Conservation (phyloP, 257 asterid species). For the Solanum medicagineum region DNA sequence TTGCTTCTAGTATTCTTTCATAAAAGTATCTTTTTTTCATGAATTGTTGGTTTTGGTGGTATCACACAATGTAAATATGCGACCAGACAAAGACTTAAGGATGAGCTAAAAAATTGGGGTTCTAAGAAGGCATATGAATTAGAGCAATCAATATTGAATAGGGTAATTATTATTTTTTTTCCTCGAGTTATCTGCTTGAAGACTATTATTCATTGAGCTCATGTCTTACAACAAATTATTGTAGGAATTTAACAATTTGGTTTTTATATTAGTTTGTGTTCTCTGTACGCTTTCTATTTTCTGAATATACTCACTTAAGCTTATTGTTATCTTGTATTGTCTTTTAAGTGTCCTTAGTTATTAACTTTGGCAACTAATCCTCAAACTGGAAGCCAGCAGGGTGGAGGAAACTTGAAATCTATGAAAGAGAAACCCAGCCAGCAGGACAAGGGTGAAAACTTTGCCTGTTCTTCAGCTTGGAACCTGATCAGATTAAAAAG, state of each 20-base stretch:
- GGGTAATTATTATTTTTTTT: no score
- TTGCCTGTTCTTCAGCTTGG: no score
- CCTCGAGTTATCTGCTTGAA: neutral
- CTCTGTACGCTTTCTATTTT: neutral
- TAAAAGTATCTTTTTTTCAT: neutral
- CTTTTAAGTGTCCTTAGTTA: slow-evolving; percentile 1
- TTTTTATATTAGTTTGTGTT: neutral
- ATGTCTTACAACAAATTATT: neutral
- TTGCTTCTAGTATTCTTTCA: neutral
- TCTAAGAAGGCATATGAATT: slow-evolving; percentile 73
- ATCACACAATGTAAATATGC: neutral
- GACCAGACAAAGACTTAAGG: slow-evolving; percentile 78
- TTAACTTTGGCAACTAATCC: slow-evolving; percentile 76
- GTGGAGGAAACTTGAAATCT: slow-evolving; percentile 78
- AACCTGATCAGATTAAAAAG: no score
- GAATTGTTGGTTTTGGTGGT: neutral
- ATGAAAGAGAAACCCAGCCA: slow-evolving; percentile 69
- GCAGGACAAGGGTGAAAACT: slow-evolving; percentile 50
- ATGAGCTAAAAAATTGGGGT: slow-evolving; percentile 72
- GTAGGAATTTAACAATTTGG: neutral
- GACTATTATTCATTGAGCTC: neutral
- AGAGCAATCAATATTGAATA: slow-evolving; percentile 41
- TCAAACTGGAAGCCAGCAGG: slow-evolving; percentile 70
- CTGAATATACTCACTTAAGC: neutral
- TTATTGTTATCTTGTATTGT: neutral